These are phyloP conservation scores for Ogataea nonfermentans DNA, from an alignment of 805 yeast species.

Conservation along the genomic window DNA sequence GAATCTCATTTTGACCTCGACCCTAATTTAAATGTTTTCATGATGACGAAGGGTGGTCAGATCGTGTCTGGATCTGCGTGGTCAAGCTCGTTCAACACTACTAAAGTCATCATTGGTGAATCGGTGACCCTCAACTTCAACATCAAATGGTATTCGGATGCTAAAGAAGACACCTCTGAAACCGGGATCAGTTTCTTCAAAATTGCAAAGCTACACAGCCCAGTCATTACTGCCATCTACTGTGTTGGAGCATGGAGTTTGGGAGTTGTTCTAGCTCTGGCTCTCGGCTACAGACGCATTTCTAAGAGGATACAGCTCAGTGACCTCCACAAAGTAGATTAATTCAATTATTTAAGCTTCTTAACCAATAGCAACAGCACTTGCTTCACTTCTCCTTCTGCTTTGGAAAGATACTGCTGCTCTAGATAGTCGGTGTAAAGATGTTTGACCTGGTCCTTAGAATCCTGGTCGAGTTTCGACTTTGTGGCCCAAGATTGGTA, in stretches of 20 bases:
- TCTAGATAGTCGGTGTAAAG: slow-evolving; percentile 35
- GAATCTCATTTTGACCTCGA: slow-evolving; percentile 71
- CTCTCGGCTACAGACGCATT: slow-evolving; percentile 26
- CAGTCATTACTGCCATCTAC: slow-evolving; percentile 9
- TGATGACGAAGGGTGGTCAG: slow-evolving; percentile 35
- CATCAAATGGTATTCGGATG: slow-evolving; percentile 48
- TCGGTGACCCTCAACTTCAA: slow-evolving; percentile 54
- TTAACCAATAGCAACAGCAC: slow-evolving; percentile 26
- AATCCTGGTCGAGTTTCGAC: slow-evolving; percentile 32
- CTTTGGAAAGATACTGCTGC: slow-evolving; percentile 21
- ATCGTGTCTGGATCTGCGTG: slow-evolving; percentile 57
- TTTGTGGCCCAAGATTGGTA: slow-evolving; percentile 54
- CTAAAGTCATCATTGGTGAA: slow-evolving; percentile 67
- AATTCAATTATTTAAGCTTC: slow-evolving; percentile 21
- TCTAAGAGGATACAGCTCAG: slow-evolving; percentile 23
- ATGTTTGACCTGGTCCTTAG: slow-evolving; percentile 32
- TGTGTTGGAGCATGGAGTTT: slow-evolving; percentile 17
- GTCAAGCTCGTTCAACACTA: slow-evolving; percentile 59
- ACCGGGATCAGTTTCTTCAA: slow-evolving; percentile 12
- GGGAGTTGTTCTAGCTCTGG: slow-evolving; percentile 26
- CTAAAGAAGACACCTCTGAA: slow-evolving; percentile 6
- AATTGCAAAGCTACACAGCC: slow-evolving; percentile 13
- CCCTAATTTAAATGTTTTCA: slow-evolving; percentile 49
- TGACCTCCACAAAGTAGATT: slow-evolving; percentile 29
- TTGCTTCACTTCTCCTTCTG: slow-evolving; percentile 23